Conservation (phyloP, 352 stramenopile genomes). For the Pythium graminicola region DNA sequence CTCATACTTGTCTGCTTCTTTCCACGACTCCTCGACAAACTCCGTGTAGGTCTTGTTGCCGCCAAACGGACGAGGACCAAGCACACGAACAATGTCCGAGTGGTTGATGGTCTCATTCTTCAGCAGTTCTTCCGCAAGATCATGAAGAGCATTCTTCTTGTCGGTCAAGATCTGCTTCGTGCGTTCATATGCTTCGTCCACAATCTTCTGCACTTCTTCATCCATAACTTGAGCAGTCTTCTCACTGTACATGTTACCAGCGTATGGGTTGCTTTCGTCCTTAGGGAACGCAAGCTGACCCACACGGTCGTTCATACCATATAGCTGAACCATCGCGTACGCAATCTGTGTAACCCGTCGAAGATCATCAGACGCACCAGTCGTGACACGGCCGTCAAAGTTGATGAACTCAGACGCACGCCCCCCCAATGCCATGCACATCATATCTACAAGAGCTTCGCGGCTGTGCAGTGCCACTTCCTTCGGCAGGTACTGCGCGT, state of each 20-base stretch:
- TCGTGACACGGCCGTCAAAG: slow-evolving; percentile 95
- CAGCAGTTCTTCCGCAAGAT: slow-evolving; percentile 93
- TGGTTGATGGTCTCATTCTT: slow-evolving; percentile 99
- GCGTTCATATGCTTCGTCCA: slow-evolving; percentile 95
- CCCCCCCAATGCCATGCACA: slow-evolving; percentile 98
- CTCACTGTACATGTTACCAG: slow-evolving; percentile 97
- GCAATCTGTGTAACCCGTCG: slow-evolving; percentile 92
- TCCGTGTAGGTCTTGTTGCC: slow-evolving; percentile 95
- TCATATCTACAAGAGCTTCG: slow-evolving; percentile 97
- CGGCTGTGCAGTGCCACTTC: slow-evolving; percentile 94
- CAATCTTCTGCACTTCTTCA: slow-evolving; percentile 96
- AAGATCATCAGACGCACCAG: slow-evolving; percentile 93
- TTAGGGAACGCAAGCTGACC: slow-evolving; percentile 96
- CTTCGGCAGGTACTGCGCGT: slow-evolving; percentile 99
- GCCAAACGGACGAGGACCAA: slow-evolving; percentile 92
- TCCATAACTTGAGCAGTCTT: slow-evolving; percentile 98
- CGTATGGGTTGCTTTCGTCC: slow-evolving; percentile 75
- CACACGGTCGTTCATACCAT: slow-evolving; percentile 97
- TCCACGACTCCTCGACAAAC: slow-evolving; percentile 89
- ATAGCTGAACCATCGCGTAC: slow-evolving; percentile 98
- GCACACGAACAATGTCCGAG: slow-evolving; percentile 94
- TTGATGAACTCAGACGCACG: slow-evolving; percentile 97
- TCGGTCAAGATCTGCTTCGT: slow-evolving; percentile 94
- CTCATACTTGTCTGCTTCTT: slow-evolving; percentile 77
- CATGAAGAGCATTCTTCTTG: slow-evolving; percentile 90